Conservation (phyloP, 176 grass and related monocot genomes). For the Carex pumila region DNA sequence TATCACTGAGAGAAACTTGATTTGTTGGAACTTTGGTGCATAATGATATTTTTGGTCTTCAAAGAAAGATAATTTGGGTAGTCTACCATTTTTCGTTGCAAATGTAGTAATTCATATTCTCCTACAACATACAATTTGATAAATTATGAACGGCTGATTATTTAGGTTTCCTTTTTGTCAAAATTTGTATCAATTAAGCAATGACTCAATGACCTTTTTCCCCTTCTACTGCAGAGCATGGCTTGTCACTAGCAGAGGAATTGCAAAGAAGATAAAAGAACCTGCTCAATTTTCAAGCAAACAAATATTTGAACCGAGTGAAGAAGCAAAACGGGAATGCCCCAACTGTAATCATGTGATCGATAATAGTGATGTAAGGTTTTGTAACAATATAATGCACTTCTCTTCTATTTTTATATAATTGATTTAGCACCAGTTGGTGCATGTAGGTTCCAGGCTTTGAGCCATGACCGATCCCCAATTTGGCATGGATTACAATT, state of each 20-base stretch:
- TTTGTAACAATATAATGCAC: not conserved
- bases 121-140: not conserved
- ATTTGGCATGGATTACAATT: not conserved
- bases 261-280: slow-evolving; percentile 85
- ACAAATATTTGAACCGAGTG: slow-evolving; percentile 48
- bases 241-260: slow-evolving; percentile 66
- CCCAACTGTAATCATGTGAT: slow-evolving; percentile 74
- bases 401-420: not conserved
- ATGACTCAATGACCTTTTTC: not conserved
- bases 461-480: not conserved
- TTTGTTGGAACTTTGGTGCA: not conserved
- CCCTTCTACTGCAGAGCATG: slow-evolving; percentile 45
- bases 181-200: not conserved
- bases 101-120: not conserved
- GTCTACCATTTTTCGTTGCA: not conserved
- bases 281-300: slow-evolving; percentile 9
- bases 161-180: not conserved
- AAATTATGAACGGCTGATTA: not conserved
- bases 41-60: not conserved
- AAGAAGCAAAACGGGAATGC: slow-evolving; percentile 62
- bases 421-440: not conserved
- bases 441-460: not conserved
- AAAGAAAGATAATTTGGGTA: not conserved
- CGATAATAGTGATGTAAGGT: slow-evolving; percentile 79
- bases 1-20: not conserved